These are phyloP conservation scores for Aspergillus floridensis DNA, from an alignment of 2,329 filamentous ascomycete genomes.

Conservation along the genomic window DNA sequence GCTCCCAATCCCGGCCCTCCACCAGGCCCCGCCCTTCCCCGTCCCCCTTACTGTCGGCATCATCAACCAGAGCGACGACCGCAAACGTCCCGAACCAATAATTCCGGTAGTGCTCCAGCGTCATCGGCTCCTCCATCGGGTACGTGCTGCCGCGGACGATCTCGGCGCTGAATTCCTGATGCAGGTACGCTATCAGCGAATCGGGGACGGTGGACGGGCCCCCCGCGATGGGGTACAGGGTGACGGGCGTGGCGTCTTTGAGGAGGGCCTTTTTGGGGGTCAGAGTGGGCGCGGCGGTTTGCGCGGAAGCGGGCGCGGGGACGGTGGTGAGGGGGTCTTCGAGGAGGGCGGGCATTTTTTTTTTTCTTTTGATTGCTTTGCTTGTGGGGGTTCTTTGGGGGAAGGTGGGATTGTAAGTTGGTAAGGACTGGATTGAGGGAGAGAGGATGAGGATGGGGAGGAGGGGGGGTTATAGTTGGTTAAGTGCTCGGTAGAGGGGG, in stretches of 20 bases:
- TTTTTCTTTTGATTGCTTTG: neutral
- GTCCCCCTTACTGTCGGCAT: conserved; percentile 2
- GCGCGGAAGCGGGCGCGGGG: conserved; percentile 25
- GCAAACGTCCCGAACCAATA: conserved; percentile 44
- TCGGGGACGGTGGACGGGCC: conserved; percentile 24
- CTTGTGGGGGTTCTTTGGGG: neutral
- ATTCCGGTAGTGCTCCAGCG: conserved; percentile 28
- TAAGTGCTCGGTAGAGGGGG: neutral
- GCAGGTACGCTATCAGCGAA: conserved; percentile 28
- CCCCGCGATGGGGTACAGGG: conserved; percentile 29
- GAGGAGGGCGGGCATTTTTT: conserved; percentile 36
- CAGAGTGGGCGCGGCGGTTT: conserved; percentile 21
- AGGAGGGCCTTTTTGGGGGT: conserved; percentile 24
- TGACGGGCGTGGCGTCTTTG: conserved; percentile 24
- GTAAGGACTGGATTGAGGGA: neutral
- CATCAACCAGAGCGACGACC: conserved; percentile 30
- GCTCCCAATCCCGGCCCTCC: conserved; percentile 35
- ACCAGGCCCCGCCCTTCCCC: conserved; percentile 13
- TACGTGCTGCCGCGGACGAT: conserved; percentile 38
- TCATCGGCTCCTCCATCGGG: conserved; percentile 38
- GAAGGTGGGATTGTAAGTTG: too few species aligned
- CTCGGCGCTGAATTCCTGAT: conserved; percentile 35
- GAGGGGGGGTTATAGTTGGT: neutral
- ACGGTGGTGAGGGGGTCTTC: conserved; percentile 34
- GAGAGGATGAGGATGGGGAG: neutral